Percentiles rank a stretch among this genome's conserved stretches.
These are phyloP conservation scores for Ganoderma sp. DNA, from an alignment of 1,284 basidiomycete species.

Conservation along the genomic window DNA sequence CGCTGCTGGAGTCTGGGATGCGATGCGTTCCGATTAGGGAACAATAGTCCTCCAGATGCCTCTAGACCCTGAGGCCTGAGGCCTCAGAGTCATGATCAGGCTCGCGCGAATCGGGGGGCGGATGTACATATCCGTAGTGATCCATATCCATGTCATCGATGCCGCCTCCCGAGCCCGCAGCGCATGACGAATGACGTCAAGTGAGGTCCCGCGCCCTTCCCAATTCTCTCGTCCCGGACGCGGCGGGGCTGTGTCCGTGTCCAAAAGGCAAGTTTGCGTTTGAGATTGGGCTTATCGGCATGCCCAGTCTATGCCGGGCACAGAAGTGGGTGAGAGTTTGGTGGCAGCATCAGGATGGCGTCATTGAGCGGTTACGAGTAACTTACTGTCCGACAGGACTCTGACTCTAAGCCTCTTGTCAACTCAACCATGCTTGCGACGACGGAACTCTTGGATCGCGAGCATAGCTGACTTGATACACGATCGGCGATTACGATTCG, in stretches of 20 bases:
- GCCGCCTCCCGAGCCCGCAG: background rate
- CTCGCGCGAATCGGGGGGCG: no score
- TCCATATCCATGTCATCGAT: background rate
- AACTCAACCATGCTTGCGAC: background rate
- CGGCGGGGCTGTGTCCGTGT: background rate
- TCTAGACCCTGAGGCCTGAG: background rate
- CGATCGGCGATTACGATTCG: no score
- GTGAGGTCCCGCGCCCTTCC: background rate
- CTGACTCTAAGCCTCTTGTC: background rate
- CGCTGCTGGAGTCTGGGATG: no score
- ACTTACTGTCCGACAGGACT: background rate
- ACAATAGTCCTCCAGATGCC: background rate
- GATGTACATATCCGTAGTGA: no score
- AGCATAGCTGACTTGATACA: background rate
- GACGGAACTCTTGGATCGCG: background rate
- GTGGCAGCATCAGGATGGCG: constrained; percentile 12
- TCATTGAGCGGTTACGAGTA: background rate
- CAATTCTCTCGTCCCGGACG: background rate
- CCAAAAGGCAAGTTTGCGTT: background rate
- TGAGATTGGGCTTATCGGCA: constrained; percentile 4
- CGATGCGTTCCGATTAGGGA: background rate
- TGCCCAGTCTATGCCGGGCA: background rate
- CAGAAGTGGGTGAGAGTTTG: constrained; percentile 5
- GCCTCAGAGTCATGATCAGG: no score
- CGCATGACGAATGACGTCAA: constrained; percentile 9